Evolutionary conservation across 345 rosid genomes (phyloP), one percentile per base, ranked within the genome.

Genomic region (Nasturtium officinale): DNA sequence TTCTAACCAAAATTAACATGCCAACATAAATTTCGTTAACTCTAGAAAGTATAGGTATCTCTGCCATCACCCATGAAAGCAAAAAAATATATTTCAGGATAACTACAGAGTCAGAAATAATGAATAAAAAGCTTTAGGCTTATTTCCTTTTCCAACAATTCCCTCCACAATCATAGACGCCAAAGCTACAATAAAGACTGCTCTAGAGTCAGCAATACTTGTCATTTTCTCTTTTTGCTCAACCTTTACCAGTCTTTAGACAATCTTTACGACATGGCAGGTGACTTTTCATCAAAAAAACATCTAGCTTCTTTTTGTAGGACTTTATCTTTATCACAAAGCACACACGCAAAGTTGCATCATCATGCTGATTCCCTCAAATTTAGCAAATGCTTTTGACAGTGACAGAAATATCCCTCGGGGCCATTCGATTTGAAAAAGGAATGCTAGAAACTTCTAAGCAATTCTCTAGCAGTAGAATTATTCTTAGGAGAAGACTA

Each of bases 261-360:
- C 57, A 76, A 69, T n/a, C 67, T 77, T 77, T 77, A 59, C 67
- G 72, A 71, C 71, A 77, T 65, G 73, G 77, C 72, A 71, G 42
- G 59, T 64, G 61, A 61, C 68, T 77, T 77, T 70, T 70, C 76
- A 71, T 38, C 61, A 70, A 56, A n/a, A 64, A 35, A 70, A 69
- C 17, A 59, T 62, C 67, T 54, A 70, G 30, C 71, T 70, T 64
- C 50, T 60, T 72, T 77, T 18, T 33, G 23, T 54, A 35, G 45
- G 67, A n/a, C 73, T 77, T 77, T 65, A 65, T 65, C 80, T 77
- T 77, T 77, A 65, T 71, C 6, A 51, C 15, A 77, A 77, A 77
- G 76, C 76, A 52, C 30, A 70, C 12, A 37, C 72, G 1, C 61
- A 71, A 65, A 71, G 67, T 65, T 57, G 57, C 56, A 71, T 71